Evolutionary conservation across 2,329 filamentous ascomycete species (phyloP).

Genomic region (Penicillium nordicum): DNA sequence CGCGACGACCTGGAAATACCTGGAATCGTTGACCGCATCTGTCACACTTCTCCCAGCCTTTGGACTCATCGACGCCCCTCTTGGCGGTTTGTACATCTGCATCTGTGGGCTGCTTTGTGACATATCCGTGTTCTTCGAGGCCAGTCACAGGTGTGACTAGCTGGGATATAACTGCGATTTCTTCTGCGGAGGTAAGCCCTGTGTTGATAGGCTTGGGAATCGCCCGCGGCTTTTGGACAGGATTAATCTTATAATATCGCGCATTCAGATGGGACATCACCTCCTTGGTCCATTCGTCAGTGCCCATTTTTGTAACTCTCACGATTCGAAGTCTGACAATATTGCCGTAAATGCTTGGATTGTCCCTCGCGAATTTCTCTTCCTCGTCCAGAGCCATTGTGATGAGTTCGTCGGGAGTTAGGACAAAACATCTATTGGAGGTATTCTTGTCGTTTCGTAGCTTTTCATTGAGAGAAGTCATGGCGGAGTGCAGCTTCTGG

Average conservation of each 20-base stretch:
- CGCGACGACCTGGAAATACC: slow-evolving; percentile 80
- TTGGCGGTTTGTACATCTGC: slow-evolving; percentile 65
- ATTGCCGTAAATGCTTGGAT: slow-evolving; percentile 72
- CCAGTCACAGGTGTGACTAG: slow-evolving; percentile 62
- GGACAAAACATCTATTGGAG: slow-evolving; percentile 33
- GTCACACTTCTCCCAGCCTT: slow-evolving; percentile 84
- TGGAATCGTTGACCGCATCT: slow-evolving; percentile 84
- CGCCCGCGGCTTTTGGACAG: slow-evolving; percentile 32
- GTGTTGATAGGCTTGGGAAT: slow-evolving; percentile 60
- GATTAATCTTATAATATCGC: slow-evolving; percentile 35
- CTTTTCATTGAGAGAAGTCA: slow-evolving; percentile 41
- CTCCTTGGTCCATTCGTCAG: slow-evolving; percentile 68
- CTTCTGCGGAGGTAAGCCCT: slow-evolving; percentile 64
- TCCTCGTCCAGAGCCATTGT: slow-evolving; percentile 62
- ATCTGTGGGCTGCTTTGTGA: slow-evolving; percentile 63
- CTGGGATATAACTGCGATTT: slow-evolving; percentile 61
- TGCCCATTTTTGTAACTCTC: slow-evolving; percentile 69
- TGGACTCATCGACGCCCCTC: slow-evolving; percentile 61
- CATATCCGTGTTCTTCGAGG: slow-evolving; percentile 71
- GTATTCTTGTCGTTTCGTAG: slow-evolving; percentile 30
- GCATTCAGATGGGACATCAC: slow-evolving; percentile 45
- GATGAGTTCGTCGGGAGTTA: slow-evolving; percentile 44
- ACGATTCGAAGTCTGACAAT: slow-evolving; percentile 78
- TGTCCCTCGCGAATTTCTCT: slow-evolving; percentile 66
- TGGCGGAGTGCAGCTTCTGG: slow-evolving; percentile 43